Evolutionary conservation across 257 asterid genomes (phyloP), one percentile per base, ranked within the genome.

Genomic region (Plantago elongata): DNA sequence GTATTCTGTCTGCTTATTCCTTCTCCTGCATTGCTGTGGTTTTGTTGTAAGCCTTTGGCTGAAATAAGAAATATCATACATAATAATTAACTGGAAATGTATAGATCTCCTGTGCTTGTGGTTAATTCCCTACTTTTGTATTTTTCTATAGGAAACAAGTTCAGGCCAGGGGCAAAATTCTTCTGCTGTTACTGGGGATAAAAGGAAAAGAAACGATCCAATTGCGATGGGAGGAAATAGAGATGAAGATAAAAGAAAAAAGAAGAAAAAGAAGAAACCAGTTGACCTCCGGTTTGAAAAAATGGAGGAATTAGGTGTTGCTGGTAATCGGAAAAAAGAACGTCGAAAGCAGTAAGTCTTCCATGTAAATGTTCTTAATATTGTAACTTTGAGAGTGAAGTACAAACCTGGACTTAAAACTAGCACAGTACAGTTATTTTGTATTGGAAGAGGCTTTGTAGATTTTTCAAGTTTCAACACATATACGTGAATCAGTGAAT

Each of bases 271-370:
- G 48, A 82, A 82, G 38, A 73, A 75, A 62, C 88, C 77, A 50
- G 62, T 71, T n/a, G 97, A 93, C 72, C 96, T 87, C 27, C 89
- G 96, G 46, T 93, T 89, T 76, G 85, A 76, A 63, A 54, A 73
- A 30, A 18, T 65, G 45, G 88, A 67, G 40, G 74, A 69, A 44
- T 44, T 74, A 29, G 77, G 63, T 55, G 77, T 59, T 71, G 67
- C 71, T 72, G 82, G 79, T 69, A 78, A 90, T 16, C 78, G 72
- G 62, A 83, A 88, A 69, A 92, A 84, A 76, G 97, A 92, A 72
- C 96, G 86, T 66, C 85, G 74, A 81, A 92, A 83, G 63, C 81
- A 78, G 99, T 92, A 80, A 81, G 96, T 58, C 29, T 69, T 9
- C 55, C 27, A n/a, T 9, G 15, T 64, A 43, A 29, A 18, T 16